phyloP scores from a whole-genome alignment of 1,284 basidiomycete species.

The Moesziomyces globuligerus region DNA sequence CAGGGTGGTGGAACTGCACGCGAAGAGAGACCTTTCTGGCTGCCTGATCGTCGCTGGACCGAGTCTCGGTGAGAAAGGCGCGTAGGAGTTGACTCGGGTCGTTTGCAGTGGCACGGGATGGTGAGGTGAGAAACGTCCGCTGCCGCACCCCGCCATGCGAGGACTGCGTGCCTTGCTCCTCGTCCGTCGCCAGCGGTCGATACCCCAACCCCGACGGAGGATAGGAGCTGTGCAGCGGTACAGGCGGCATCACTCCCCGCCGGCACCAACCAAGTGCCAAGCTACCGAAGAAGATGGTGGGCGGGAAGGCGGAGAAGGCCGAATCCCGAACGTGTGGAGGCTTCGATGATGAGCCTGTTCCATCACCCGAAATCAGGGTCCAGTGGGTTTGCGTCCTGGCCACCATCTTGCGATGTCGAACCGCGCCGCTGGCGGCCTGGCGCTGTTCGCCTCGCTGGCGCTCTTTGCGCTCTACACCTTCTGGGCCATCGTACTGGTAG shows the following conservation, averaged over 20 bases:
- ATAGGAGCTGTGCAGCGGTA: constrained; percentile 21
- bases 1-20: constrained; percentile 2
- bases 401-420: constrained; percentile 8
- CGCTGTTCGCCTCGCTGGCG: constrained; percentile 12
- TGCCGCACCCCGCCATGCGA: no score
- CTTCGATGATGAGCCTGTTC: no score
- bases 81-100: constrained; percentile 16
- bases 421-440: constrained; percentile 14
- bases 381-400: background rate
- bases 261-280: no score
- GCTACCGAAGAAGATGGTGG: no score
- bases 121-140: constrained; percentile 6
- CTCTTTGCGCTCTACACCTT: constrained; percentile 27
- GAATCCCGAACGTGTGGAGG: background rate
- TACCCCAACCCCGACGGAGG: constrained; percentile 32
- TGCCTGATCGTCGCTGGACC: background rate
- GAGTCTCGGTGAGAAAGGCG: constrained; percentile 30
- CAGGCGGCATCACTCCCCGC: constrained; percentile 42
- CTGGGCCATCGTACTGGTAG: constrained; percentile 39
- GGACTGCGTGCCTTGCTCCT: background rate
- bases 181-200: constrained; percentile 6
- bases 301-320: background rate
- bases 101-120: constrained; percentile 21
- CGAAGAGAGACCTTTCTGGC: constrained; percentile 13
- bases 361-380: no score